A percentile compares a stretch with the other conserved stretches of the same genome.
These are phyloP conservation scores for Bocquillonia castaneifolia DNA, from an alignment of 441 rosid genomes.

Conservation along the genomic window DNA sequence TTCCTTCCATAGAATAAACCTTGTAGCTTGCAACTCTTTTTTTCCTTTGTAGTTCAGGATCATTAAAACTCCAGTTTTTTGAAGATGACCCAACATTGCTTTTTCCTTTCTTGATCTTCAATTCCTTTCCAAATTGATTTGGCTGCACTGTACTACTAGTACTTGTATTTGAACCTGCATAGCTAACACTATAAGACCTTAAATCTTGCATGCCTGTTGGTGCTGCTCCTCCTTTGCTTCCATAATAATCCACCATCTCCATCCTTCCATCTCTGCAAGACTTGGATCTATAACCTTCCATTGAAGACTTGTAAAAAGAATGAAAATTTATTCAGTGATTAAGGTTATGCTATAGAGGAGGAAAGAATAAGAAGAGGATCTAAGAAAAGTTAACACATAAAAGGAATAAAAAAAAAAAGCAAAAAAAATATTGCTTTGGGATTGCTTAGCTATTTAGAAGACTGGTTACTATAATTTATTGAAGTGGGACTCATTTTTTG, in stretches of 20 bases:
- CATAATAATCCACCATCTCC: constrained; percentile 36
- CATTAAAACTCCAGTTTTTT: constrained; percentile 54
- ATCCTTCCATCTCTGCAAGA: constrained; percentile 61
- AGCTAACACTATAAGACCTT: constrained; percentile 64
- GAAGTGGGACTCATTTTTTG: constrained; percentile 10
- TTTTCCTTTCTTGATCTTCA: constrained; percentile 48
- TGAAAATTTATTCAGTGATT: no score
- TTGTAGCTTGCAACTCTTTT: constrained; percentile 83
- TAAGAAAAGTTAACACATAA: no score
- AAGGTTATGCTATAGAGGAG: constrained; percentile 3
- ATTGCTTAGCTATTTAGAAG: constrained; percentile 17
- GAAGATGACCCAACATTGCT: constrained; percentile 40
- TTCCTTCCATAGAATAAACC: constrained; percentile 71
- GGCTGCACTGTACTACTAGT: constrained; percentile 18
- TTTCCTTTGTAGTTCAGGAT: constrained; percentile 88
- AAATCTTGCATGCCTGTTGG: constrained; percentile 61
- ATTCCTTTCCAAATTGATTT: constrained; percentile 35
- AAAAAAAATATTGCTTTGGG: constrained; percentile 7
- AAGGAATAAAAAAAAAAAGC: neutral
- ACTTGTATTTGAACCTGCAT: constrained; percentile 26
- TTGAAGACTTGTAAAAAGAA: neutral
- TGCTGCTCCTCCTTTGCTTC: constrained; percentile 30
- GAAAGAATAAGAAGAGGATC: neutral
- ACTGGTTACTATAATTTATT: neutral
- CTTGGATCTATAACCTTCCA: constrained; percentile 69